Base-by-base conservation (phyloP, 2,329 filamentous ascomycete genomes). In the Amylocarpus encephaloides region DNA sequence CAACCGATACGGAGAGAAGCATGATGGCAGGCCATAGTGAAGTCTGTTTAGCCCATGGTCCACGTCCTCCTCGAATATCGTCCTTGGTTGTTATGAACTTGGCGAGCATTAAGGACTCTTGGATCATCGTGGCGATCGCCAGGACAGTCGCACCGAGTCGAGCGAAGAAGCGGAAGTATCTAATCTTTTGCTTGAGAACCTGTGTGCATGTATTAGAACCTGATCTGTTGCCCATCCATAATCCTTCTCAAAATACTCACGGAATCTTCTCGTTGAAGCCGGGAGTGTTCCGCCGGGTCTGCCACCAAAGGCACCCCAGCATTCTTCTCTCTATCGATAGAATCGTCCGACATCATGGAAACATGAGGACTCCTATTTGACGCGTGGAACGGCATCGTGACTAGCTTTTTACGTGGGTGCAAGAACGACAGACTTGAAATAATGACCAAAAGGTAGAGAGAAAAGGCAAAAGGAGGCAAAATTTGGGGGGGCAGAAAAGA, bases 21-120 rank as follows among this genome's bases (percentile, higher is more conserved):
- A 59, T 48, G 26, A 59, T 49, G 0, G 53, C 41, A 1, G 56
- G 52, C 54, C 58, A 52, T 5, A 54, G 35, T 11, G 35, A 40
- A 19, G 46, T 44, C n/a, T 57, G 32, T 39, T 55, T 42, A 11
- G 54, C 32, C 52, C 56, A 58, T 15, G 56, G 52, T 13, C 48
- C 52, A 4, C 56, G 51, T 5, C 51, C 49, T 11, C 44, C 49
- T 5, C 49, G 46, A 6, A 40, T 33, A 4, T 34, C 48, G 10
- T 54, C 29, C 12, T 34, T 43, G 2, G 54, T 58, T 4, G 33
- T 30, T 9, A 54, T 29, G 42, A 43, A 58, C 16, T 38, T 50
- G 26, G 16, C 32, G n/a, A 56, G 35, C 13, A 49, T 56, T 16
- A 34, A 22, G 7, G 43, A 46, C 51, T 58, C 56, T 36, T 53